Percentiles rank a stretch among this genome's conserved stretches.
Evolutionary conservation across 352 stramenopile genomes (phyloP).

Genomic region (Phytopythium montanum): DNA sequence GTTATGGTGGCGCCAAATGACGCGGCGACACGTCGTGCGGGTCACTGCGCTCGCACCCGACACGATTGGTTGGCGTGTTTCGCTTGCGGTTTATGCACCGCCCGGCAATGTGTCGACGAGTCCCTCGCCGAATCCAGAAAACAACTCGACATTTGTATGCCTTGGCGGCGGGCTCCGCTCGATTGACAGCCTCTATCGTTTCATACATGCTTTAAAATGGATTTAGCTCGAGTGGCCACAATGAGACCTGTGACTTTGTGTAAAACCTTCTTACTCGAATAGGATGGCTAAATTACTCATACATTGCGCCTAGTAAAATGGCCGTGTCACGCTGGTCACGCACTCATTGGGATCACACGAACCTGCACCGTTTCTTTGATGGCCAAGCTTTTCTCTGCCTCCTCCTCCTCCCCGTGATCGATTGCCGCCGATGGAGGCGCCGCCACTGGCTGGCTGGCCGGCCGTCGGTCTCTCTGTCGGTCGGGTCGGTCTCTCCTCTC

Average conservation of each 20-base stretch:
- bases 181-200: no score
- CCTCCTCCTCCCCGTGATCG: neutral
- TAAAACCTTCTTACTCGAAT: no score
- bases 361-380: neutral
- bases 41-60: neutral
- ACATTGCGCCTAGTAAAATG: neutral
- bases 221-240: no score
- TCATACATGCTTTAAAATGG: no score
- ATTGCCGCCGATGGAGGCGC: constrained; percentile 1
- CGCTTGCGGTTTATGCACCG: neutral
- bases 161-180: no score
- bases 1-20: neutral
- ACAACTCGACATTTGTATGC: neutral
- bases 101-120: neutral
- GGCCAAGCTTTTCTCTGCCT: neutral
- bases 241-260: no score
- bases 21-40: neutral
- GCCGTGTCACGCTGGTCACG: neutral
- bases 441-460: neutral
- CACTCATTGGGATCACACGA: no score
- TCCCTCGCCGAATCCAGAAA: neutral
- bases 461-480: neutral
- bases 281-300: no score
- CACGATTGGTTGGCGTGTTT: constrained; percentile 4
- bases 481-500: no score